These are phyloP conservation scores for Candida sp. DNA, from an alignment of 1,139 yeast genomes.

Conservation along the genomic window DNA sequence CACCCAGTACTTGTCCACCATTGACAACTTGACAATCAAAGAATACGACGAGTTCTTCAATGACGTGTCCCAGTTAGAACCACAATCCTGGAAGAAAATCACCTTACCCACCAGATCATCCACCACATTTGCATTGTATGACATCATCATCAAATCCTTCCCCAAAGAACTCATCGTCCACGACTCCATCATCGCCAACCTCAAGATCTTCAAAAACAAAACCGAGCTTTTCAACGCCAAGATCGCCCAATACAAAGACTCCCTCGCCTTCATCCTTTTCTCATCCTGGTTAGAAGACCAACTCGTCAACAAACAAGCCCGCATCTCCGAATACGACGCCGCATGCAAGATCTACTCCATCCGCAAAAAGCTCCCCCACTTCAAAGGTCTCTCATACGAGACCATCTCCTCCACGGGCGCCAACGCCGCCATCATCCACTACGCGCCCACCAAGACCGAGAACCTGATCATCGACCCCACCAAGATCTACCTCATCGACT, in stretches of 20 bases:
- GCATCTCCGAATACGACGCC: slow-evolving; percentile 44
- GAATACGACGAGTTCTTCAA: slow-evolving; percentile 33
- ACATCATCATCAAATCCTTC: slow-evolving; percentile 32
- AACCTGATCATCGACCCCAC: slow-evolving; percentile 44
- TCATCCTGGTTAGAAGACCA: slow-evolving; percentile 47
- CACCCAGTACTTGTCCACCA: slow-evolving; percentile 27
- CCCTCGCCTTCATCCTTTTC: slow-evolving; percentile 44
- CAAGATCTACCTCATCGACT: slow-evolving; percentile 49
- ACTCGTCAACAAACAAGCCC: slow-evolving; percentile 26
- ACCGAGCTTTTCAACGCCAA: slow-evolving; percentile 43
- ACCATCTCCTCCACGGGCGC: slow-evolving; percentile 60
- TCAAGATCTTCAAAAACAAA: slow-evolving; percentile 41
- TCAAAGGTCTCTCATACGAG: slow-evolving; percentile 56
- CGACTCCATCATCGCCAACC: slow-evolving; percentile 37
- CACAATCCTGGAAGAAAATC: slow-evolving; percentile 15
- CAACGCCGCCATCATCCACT: slow-evolving; percentile 59
- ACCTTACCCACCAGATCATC: slow-evolving; percentile 35
- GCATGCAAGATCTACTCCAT: slow-evolving; percentile 46
- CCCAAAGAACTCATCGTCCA: slow-evolving; percentile 28
- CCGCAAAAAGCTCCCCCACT: slow-evolving; percentile 46
- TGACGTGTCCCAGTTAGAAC: slow-evolving; percentile 28
- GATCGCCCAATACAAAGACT: slow-evolving; percentile 49
- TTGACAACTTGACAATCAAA: slow-evolving; percentile 33
- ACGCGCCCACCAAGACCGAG: slow-evolving; percentile 51
- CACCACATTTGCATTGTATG: slow-evolving; percentile 38